Evolutionary conservation across 2,329 filamentous ascomycete genomes (phyloP), one percentile per base, ranked within the genome.

Genomic region (Dactylellina sp.): DNA sequence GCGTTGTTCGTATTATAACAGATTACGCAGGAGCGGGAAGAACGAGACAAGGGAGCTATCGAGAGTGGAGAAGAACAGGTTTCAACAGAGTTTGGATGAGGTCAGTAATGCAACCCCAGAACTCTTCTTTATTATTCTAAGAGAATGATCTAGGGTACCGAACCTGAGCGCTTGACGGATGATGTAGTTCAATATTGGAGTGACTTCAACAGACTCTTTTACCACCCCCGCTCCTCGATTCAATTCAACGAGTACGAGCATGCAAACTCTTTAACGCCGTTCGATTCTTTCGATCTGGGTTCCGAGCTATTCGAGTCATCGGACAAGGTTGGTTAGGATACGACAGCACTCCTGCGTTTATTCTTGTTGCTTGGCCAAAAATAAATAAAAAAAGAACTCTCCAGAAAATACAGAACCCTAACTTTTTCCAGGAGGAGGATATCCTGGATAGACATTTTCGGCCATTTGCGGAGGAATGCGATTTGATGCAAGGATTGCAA

Each of bases 131-230:
- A 7, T 37, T 14, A 39, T 44, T 59, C 53, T 57, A 55, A 57
- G 49, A 53, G 32, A 32, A 32, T 9, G 28, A 40, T 56, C 16
- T 62, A 78, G 28, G 93, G 92, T 20, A 80, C 86, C 3, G 81
- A 86, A 1, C 85, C 89, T 4, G 86, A 90, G 0, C 82, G 84
- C 59, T 85, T 97, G 18, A 89, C 86, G 0, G 84, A 88, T 0
- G 86, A 88, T 5, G 86, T 87, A 9, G 91, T 98, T n/a, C 88
- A 92, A 61, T 98, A 95, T 82, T 99, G 95, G 94, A 96, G 93
- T 32, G 95, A 99, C 81, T 98, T 93, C 81, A 96, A 92, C 77
- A 88, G 92, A 24, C 87, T 95, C n/a, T 99, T 89, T 81, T 97
- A 91, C 80, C 93, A 98, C 80, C 95, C 95, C 7, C 88, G 87